phyloP scores from a whole-genome alignment of 352 stramenopile species.

The Phytopythium vexans region DNA sequence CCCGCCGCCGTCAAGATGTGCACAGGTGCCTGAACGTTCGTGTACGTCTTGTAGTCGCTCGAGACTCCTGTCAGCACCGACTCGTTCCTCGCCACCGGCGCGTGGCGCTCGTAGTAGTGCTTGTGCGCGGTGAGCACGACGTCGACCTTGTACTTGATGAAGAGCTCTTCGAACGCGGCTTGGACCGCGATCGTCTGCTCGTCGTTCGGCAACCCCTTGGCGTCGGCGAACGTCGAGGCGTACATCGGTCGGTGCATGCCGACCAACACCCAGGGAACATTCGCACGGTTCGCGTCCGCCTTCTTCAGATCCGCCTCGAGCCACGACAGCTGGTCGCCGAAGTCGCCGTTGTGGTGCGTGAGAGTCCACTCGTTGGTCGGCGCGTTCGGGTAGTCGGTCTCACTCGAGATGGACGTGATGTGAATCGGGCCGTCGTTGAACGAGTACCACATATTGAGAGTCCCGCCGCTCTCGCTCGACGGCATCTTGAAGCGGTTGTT shows the following conservation, averaged over 20 bases:
- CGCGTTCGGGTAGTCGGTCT: constrained; percentile 42
- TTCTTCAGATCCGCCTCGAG: constrained; percentile 41
- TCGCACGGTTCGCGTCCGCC: constrained; percentile 31
- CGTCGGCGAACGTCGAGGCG: constrained; percentile 3
- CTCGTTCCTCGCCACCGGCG: constrained; percentile 37
- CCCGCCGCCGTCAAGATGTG: constrained; percentile 54
- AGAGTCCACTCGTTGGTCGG: constrained; percentile 25
- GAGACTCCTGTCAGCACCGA: constrained; percentile 38
- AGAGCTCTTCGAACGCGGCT: constrained; percentile 65
- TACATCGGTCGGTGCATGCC: constrained; percentile 71
- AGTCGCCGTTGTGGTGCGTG: constrained; percentile 23
- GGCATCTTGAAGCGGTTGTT: constrained; percentile 45
- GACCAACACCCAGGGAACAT: constrained; percentile 63
- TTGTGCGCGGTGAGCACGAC: constrained; percentile 75
- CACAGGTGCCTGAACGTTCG: constrained; percentile 40
- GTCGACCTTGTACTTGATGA: constrained; percentile 82
- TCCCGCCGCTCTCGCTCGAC: constrained; percentile 30
- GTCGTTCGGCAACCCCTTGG: constrained; percentile 16
- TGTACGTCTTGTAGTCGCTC: constrained; percentile 43
- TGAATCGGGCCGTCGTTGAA: constrained; percentile 55
- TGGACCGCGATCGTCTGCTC: constrained; percentile 26
- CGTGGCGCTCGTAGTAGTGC: constrained; percentile 77
- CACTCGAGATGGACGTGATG: constrained; percentile 64
- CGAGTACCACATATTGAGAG: constrained; percentile 51
- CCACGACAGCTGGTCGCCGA: constrained; percentile 38